phyloP scores from a whole-genome alignment of 257 asterid genomes.

The Linderniella brevidens region DNA sequence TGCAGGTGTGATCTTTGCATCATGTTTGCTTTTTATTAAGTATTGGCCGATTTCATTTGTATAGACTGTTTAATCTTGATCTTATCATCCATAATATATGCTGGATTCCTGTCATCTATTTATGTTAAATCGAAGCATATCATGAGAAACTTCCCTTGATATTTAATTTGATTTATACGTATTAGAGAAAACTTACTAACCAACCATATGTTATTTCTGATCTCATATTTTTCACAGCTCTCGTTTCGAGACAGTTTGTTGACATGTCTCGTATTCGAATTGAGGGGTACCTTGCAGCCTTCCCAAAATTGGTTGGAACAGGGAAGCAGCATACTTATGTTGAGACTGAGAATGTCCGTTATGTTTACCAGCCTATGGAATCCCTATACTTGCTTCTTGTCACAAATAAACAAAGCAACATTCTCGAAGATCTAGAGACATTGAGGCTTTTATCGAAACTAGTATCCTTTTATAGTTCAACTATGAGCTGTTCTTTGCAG shows the following conservation, averaged over 20 bases:
- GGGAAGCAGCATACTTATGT: conserved; percentile 87
- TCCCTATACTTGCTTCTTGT: conserved; percentile 79
- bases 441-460: conserved; percentile 78
- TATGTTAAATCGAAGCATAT: too few relatives aligned
- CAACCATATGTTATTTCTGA: conserved; percentile 13
- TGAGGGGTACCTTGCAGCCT: conserved; percentile 95
- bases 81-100: too few relatives aligned
- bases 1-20: too few relatives aligned
- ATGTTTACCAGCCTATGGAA: conserved; percentile 89
- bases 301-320: conserved; percentile 80
- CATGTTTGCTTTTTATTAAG: too few relatives aligned
- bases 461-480: conserved; percentile 35
- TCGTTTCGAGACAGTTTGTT: conserved; percentile 91
- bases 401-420: conserved; percentile 89
- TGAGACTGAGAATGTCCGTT: conserved; percentile 92
- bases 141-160: too few relatives aligned
- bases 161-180: background rate
- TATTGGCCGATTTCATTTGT: too few relatives aligned
- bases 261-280: conserved; percentile 91
- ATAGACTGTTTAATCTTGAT: too few relatives aligned
- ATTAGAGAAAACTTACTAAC: background rate
- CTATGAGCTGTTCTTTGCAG: background rate
- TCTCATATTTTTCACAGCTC: conserved; percentile 37
- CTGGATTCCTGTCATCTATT: too few relatives aligned
- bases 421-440: conserved; percentile 87